Base-by-base conservation (phyloP, 2,329 filamentous ascomycete species). In the Phialophora macrospora region DNA sequence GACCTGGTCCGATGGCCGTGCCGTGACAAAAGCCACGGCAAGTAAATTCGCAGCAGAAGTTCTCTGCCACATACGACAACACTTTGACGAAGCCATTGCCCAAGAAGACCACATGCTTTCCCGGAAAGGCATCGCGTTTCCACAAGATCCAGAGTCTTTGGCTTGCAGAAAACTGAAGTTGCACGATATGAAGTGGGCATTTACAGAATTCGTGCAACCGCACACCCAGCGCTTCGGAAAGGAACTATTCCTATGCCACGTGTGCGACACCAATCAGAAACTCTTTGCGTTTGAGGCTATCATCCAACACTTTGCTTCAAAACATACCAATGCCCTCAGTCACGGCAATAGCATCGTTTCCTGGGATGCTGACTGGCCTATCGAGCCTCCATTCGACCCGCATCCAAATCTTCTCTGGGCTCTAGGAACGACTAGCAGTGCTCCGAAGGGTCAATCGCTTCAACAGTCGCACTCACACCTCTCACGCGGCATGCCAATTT, bases 181-280 rank as follows among this genome's bases (percentile, higher is more conserved):
- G 70, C 91, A 94, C 74, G 92, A 93, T 73, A 93, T 95, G 90
- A 93, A 90, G 76, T 94, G 89, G 87, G 81, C 93, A 32, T 93
- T 90, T 75, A 90, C 93, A 73, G 86, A 85, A 70, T 93, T 92
- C 75, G 83, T 95, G 74, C 91, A 88, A 73, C 86, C 87, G 26
- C 78, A 87, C 61, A 91, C 89, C 2, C 88, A 92, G 68, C 78
- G 81, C 54, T 83, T 84, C 71, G 83, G 87, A 71, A 90, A 88
- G 73, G 90, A 93, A 62, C 78, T 93, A 9, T 95, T 95, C 75
- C 83, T 90, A 64, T 95, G 91, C 79, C 88, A 87, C 71, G 85
- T 82, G 32, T 93, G 90, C 75, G 85, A 88, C 55, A 81, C 81
- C 57, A 86, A 84, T 70, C 78, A 80, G 55, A 92, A 90, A 75